phyloP scores from a whole-genome alignment of 2,329 filamentous ascomycete species.

The Alternaria hordeiaustralica region DNA sequence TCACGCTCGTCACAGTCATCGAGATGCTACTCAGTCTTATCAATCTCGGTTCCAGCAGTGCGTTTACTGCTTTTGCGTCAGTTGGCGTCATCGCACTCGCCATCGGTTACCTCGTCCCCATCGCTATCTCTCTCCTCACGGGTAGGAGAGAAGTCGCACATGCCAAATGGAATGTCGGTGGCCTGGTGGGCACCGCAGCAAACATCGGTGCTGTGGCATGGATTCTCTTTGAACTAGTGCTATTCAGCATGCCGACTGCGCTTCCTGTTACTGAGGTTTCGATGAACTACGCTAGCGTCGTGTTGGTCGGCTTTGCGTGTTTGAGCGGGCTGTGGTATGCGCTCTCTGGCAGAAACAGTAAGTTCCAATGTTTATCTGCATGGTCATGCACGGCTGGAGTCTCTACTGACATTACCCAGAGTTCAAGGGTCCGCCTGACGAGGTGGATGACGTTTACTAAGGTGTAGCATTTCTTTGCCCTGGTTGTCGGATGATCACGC shows the following conservation, averaged over 20 bases:
- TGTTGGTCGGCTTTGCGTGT: constrained; percentile 59
- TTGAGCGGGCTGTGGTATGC: constrained; percentile 8
- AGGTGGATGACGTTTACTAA: not conserved
- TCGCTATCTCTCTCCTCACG: not conserved
- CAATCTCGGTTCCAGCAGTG: not conserved
- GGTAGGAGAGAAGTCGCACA: not conserved
- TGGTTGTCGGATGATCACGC: not conserved
- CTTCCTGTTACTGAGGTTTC: constrained; percentile 46
- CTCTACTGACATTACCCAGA: not conserved
- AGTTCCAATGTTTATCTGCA: not conserved
- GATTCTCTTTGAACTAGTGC: not conserved
- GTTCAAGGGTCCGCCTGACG: not conserved
- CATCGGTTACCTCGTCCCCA: not conserved
- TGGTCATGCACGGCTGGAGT: not conserved
- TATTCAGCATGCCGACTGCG: not conserved
- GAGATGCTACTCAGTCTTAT: not conserved
- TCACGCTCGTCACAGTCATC: constrained; percentile 37
- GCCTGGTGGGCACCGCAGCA: not conserved
- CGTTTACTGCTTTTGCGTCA: not conserved
- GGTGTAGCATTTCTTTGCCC: not conserved
- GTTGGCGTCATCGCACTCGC: not conserved
- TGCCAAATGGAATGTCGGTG: not conserved
- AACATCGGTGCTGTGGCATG: not conserved
- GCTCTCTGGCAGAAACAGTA: constrained; percentile 6
- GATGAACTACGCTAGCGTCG: constrained; percentile 65